Conservation (phyloP, 495 filamentous ascomycete genomes). For the Lasiosphaeria hispida region DNA sequence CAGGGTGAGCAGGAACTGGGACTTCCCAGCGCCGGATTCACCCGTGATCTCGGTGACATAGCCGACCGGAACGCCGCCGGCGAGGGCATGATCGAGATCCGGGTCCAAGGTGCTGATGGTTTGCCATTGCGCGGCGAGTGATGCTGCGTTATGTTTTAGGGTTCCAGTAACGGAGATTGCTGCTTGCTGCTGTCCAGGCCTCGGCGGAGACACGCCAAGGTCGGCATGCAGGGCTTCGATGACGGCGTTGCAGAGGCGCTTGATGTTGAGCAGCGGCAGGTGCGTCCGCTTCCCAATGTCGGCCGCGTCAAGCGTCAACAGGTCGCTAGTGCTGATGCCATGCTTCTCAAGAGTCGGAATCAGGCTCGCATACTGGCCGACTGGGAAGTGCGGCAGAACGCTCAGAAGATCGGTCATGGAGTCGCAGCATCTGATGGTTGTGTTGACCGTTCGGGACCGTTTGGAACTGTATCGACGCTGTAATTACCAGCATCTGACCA, state of each 20-base stretch:
- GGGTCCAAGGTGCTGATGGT: slow-evolving; percentile 79
- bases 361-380: slow-evolving; percentile 68
- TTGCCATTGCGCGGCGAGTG: slow-evolving; percentile 48
- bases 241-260: slow-evolving; percentile 63
- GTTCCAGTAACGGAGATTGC: slow-evolving; percentile 10
- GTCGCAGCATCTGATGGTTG: slow-evolving; percentile 13
- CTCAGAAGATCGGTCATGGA: slow-evolving; percentile 83
- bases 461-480: background rate
- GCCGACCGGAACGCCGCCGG: slow-evolving; percentile 80
- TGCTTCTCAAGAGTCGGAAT: slow-evolving; percentile 75
- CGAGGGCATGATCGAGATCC: slow-evolving; percentile 68
- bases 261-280: slow-evolving; percentile 75
- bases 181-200: slow-evolving; percentile 1
- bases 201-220: slow-evolving; percentile 45
- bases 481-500: too few relatives aligned
- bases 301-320: slow-evolving; percentile 77
- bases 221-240: slow-evolving; percentile 63
- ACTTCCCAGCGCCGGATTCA: slow-evolving; percentile 94
- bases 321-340: slow-evolving; percentile 73
- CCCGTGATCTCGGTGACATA: slow-evolving; percentile 89
- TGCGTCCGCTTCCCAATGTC: slow-evolving; percentile 86
- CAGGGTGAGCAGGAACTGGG: slow-evolving; percentile 84
- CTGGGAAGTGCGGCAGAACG: slow-evolving; percentile 75
- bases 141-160: slow-evolving; percentile 37
- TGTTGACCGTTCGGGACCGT: background rate